Base-by-base conservation (phyloP, 1,284 basidiomycete species). In the Malassezia yamatoensis region DNA sequence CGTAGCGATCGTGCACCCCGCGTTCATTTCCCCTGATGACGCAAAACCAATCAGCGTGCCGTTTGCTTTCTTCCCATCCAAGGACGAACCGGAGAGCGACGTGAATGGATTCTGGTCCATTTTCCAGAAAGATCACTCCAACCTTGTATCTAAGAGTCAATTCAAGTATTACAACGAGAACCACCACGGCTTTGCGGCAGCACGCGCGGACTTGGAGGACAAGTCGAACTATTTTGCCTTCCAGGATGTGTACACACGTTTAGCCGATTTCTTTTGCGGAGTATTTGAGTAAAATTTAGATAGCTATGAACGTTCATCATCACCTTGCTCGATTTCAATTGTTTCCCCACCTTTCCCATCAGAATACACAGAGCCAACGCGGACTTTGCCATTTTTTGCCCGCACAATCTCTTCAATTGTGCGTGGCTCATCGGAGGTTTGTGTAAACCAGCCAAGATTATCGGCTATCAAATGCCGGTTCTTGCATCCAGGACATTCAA, bases 401-500 rank as follows among this genome's bases (percentile, higher is more conserved):
- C 52, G 55, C 12, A 74, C 65, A 50, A 74, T 72, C 51, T 73
- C 63, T 44, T 74, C 72, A 32, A 74, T 62, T 9, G 68, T 74
- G 33, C 61, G 60, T 1, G 72, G 67, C 43, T 74, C 67, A 24
- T 58, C 50, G n/a, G 60, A 41, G 3, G 46, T 53, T 34, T 73
- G 59, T 15, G 63, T 69, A 45, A 74, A 74, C 72, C 72, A 74
- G 13, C 60, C 63, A 18, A 74, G 60, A 41, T 74, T 67, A 50
- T 74, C 72, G 1, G 72, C 72, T 39, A 74, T 74, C n/a, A 74
- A 49, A 45, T 74, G 72, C 3, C 90, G 78, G 70, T 88, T 90
- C 68, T 87, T 83, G 77, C 93, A 96, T 15, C 82, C 82, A 1
- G 91, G 90, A 77, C 93, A 96, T 71, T 93, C 83, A 0, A 96